phyloP scores from a whole-genome alignment of 331 rosid species.

The Malus hybrid region DNA sequence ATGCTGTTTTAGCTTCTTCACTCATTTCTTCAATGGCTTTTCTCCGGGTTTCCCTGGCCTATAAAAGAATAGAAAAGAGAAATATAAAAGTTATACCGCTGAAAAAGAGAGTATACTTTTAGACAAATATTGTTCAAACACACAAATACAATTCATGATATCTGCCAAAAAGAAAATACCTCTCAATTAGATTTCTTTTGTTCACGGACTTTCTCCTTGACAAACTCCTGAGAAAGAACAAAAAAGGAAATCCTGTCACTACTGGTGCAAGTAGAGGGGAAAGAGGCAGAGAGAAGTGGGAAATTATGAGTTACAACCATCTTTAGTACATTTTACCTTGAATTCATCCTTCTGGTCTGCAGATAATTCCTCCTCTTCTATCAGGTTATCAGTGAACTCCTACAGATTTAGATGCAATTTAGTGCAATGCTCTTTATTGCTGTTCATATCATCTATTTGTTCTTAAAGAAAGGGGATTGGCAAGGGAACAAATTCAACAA shows the following conservation, averaged over 20 bases:
- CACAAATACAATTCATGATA: neutral
- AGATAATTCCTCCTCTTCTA: constrained; percentile 62
- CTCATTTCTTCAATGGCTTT: constrained; percentile 77
- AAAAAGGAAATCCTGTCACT: neutral
- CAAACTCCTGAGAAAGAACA: constrained; percentile 47
- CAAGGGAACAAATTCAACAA: neutral
- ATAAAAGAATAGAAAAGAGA: neutral
- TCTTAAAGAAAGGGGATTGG: neutral
- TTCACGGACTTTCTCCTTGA: constrained; percentile 75
- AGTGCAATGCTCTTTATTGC: neutral
- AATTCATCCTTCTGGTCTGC: constrained; percentile 60
- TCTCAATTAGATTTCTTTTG: constrained; percentile 65
- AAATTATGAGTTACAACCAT: neutral
- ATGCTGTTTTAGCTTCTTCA: constrained; percentile 61
- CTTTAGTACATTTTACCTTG: constrained; percentile 36
- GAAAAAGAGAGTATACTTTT: neutral
- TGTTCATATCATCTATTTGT: neutral
- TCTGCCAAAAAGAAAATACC: constrained; percentile 26
- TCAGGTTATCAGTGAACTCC: constrained; percentile 76
- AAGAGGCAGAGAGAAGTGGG: neutral
- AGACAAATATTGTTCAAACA: neutral
- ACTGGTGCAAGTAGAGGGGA: neutral
- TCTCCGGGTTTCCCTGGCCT: constrained; percentile 83
- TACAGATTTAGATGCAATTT: constrained; percentile 21
- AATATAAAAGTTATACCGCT: neutral